Base-by-base conservation (phyloP, 2,329 filamentous ascomycete species). In the Pezicula neosporulosa region DNA sequence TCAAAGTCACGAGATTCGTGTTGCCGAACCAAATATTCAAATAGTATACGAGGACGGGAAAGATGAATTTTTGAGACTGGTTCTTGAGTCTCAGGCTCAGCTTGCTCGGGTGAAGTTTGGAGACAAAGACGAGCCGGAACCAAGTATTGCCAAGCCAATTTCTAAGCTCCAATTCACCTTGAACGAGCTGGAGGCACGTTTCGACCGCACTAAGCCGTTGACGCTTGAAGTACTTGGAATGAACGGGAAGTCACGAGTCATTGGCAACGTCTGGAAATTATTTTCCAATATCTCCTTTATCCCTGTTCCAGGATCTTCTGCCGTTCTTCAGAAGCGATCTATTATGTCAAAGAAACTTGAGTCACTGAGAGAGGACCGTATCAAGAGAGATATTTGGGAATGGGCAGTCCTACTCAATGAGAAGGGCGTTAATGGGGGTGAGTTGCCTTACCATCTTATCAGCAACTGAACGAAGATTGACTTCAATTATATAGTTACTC, bases 181-280 rank as follows among this genome's bases (percentile, higher is more conserved):
- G 16, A 52, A 57, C 9, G 56, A 66, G 16, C 61, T 75, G 2
- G 62, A 67, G 49, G 44, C 48, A 18, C 63, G 66, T 0, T 72
- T 71, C 48, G 56, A 66, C 44, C 57, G 59, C 6, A 48, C 47
- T 0, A 51, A 65, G 7, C 53, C 63, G 1, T 58, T 75, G 2
- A 59, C 59, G 10, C 46, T 74, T 15, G 59, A 66, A 1, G 60
- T 67, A 12, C 57, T 75, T 4, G 68, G 62, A 1, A 67, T 70
- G 63, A 76, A 77, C 52, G 74, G 73, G 9, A 71, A 70, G 51
- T 60, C 66, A 35, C 60, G 54, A 6, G 60, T 50, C 1, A 50
- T 69, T 9, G 50, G 48, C 2, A 55, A 74, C 50, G 57, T 70
- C 1, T 72, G 70, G 66, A 62, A 57, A 7, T 48, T 71, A 4